Base-by-base conservation (phyloP, 202 grass and related monocot genomes). In the Hordeum pubiflorum region DNA sequence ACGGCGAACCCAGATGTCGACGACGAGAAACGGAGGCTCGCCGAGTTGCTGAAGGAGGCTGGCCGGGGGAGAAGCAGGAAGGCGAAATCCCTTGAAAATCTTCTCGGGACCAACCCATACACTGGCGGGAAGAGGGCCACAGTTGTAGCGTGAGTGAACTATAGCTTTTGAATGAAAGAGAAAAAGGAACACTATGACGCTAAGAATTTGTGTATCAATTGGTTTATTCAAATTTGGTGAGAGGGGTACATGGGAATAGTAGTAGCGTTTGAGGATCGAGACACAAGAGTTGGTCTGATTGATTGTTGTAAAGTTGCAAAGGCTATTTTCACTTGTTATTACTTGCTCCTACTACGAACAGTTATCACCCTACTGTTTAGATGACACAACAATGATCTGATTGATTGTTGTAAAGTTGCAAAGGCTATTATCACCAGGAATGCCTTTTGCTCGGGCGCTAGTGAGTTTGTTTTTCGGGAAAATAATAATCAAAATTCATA, bases 1-100 rank as follows among this genome's bases (percentile, higher is more conserved):
- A 99, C 97, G 5, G 97, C 97, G 5, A 99, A 99, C 82, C 97
- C 97, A 58, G 97, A 97, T 40, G 93, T 99, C 0, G 91, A 88
- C 12, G 89, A 99, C 6, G 97, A 99, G 88, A 99, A 99, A 75
- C 87, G 91, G 70, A 91, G 97, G 82, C 82, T 99, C 58, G 91
- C 81, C 4, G 92, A 92, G 83, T 76, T 99, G 27, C 76, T 99
- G 59, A 99, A 96, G 89, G 97, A 93, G 87, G 90, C 97, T 20
- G 97, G 97, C 29, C 90, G 97, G 40, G 93, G 88, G 34, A 87
- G 97, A 75, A 96, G 91, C 87, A 91, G 91, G 79, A 99, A 99
- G 88, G 83, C 89, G 0, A 96, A 84, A 39, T 97, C 97, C 44
- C 88, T 99, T 37, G 89, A 91, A 58, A 93, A 89, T 85, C 89